A percentile compares a stretch with the other conserved stretches of the same genome.
Conservation (phyloP, 768 basidiomycete species). For the Leccinum fibrillosum region DNA sequence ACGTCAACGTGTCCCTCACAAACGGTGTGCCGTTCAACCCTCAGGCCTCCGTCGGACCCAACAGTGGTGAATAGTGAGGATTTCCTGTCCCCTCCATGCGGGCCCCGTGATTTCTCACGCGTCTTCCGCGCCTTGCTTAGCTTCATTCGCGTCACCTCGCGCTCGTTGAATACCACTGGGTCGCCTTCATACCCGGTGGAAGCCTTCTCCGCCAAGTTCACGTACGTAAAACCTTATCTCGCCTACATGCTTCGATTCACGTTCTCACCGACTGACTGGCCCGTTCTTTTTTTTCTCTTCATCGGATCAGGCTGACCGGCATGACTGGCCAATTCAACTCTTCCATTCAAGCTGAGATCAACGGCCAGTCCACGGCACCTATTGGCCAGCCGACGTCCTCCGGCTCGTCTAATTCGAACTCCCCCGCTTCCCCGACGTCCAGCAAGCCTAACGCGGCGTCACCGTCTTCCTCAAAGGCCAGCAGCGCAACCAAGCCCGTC, state of each 20-base stretch:
- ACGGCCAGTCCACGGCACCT: constrained; percentile 57
- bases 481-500: constrained; percentile 23
- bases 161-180: constrained; percentile 46
- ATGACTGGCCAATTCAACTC: constrained; percentile 73
- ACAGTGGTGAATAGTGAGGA: constrained; percentile 53
- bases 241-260: not conserved
- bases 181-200: constrained; percentile 54
- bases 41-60: constrained; percentile 50
- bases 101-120: not conserved
- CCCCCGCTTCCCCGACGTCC: not conserved
- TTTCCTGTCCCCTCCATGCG: no score
- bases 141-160: constrained; percentile 77
- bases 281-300: not conserved
- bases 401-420: constrained; percentile 2
- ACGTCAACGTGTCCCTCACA: constrained; percentile 50
- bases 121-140: constrained; percentile 31
- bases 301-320: constrained; percentile 46
- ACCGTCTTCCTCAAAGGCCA: constrained; percentile 2
- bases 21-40: constrained; percentile 50
- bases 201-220: constrained; percentile 79
- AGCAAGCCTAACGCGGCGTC: not conserved
- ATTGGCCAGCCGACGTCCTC: constrained; percentile 39
- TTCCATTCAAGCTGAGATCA: constrained; percentile 53
- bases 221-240: constrained; percentile 43
- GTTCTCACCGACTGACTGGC: not conserved